Conservation (phyloP, 2,329 filamentous ascomycete species). For the Stagonosporopsis cucurbitacearum region DNA sequence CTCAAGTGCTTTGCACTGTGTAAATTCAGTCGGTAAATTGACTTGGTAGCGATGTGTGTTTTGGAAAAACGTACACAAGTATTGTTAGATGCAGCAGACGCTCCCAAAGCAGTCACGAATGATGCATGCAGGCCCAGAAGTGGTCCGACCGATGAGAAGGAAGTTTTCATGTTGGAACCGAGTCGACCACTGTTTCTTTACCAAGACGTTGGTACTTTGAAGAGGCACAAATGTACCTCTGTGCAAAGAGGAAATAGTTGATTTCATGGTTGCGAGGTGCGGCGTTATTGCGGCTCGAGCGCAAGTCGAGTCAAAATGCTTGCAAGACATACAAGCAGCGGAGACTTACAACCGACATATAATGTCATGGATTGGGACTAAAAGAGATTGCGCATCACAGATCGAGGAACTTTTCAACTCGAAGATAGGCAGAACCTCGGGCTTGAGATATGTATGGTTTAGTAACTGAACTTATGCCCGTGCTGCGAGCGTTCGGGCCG, state of each 20-base stretch:
- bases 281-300: neutral
- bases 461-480: neutral
- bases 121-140: neutral
- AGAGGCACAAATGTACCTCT: neutral
- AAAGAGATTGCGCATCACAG: no score
- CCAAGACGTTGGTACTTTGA: neutral
- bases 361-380: neutral
- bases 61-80: neutral
- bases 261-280: neutral
- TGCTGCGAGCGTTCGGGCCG: neutral
- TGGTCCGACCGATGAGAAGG: neutral
- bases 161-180: neutral
- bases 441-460: neutral
- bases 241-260: neutral
- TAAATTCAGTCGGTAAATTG: neutral
- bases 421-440: neutral
- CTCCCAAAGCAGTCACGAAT: neutral
- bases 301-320: neutral
- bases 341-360: neutral
- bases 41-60: neutral
- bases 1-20: constrained; percentile 28
- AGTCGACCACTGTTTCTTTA: neutral
- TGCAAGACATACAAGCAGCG: neutral
- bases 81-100: neutral
- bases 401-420: neutral